Base-by-base conservation (phyloP, 805 yeast species). In the Candida succiphila region DNA sequence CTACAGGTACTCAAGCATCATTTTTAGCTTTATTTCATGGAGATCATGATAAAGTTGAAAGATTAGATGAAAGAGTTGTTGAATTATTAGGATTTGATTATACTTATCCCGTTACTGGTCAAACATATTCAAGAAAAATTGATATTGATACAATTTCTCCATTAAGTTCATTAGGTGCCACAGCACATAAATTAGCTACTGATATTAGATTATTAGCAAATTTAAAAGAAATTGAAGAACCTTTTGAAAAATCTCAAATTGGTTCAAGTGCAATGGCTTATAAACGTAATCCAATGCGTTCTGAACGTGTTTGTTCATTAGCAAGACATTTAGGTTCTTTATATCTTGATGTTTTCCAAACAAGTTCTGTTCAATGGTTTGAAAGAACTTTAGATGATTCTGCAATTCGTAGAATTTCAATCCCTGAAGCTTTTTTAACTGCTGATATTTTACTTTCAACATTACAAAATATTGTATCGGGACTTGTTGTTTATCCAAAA, bases 231-330 rank as follows among this genome's bases (percentile, higher is more conserved):
- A 65, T 92, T 45, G 98, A 92, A 67, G 98, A 92, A 64, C 98
- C 98, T 20, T 92, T 92, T 56, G 98, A 92, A 69, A 85, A 84
- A 65, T 77, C 88, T n/a, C 98, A 92, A 70, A 92, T 92, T 54
- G 98, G 98, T 27, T 87, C 96, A 10, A 74, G 86, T 36, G 98
- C 98, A 28, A 92, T 92, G 98, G 98, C 98, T 21, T 92, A 92
- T 71, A 92, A 92, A 75, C 81, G 98, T 67, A 92, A 92, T 67
- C 98, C 98, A 61, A 92, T 92, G 98, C 82, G 98, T 69, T 81
- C 89, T 56, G 98, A 92, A 69, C 78, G 98, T 62, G 96, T 92
- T 39, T 92, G 98, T 67, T 92, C 98, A n/a, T 72, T 92, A 45
- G 77, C 97, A 16, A 84, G 98, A 68, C 97, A 89, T 60, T 61